Conservation (phyloP, 768 basidiomycete species). For the Xerocomellus chrysenteron region DNA sequence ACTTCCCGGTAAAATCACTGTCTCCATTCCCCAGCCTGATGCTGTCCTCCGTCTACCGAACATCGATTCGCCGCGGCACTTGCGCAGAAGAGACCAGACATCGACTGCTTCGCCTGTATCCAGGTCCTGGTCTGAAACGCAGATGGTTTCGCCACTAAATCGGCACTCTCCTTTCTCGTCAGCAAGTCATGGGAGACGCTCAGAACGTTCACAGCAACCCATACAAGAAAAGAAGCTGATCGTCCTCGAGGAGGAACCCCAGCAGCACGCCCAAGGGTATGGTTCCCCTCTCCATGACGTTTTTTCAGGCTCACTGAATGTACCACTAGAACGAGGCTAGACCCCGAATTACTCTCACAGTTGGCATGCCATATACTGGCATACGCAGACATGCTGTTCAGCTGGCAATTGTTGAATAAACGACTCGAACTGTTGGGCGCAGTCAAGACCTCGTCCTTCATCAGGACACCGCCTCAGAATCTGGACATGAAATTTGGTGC, state of each 20-base stretch:
- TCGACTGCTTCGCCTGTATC: conserved; percentile 38
- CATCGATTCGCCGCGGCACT: conserved; percentile 30
- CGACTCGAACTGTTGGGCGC: conserved; percentile 72
- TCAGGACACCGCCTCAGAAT: conserved; percentile 23
- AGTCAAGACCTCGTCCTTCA: conserved; percentile 38
- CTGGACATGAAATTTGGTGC: conserved; percentile 38
- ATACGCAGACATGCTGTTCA: conserved; percentile 73
- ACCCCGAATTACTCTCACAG: conserved; percentile 38
- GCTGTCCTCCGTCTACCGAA: conserved; percentile 21
- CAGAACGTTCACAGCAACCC: conserved; percentile 40
- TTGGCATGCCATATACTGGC: conserved; percentile 55
- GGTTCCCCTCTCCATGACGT: not conserved
- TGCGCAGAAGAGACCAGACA: conserved; percentile 28
- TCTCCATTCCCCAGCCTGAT: conserved; percentile 26
- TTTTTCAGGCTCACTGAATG: not conserved
- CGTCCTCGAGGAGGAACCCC: conserved; percentile 29
- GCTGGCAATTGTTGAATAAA: conserved; percentile 72
- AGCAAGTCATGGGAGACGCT: conserved; percentile 38
- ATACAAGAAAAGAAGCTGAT: conserved; percentile 41
- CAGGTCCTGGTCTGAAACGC: conserved; percentile 58
- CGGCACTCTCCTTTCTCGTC: conserved; percentile 44
- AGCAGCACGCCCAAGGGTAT: conserved; percentile 15
- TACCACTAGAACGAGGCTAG: conserved; percentile 8
- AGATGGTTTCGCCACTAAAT: conserved; percentile 25
- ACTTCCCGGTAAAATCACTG: conserved; percentile 20